Percentiles rank a stretch among this genome's conserved stretches.
These are phyloP conservation scores for Pseudocercospora pini-densiflorae DNA, from an alignment of 2,329 filamentous ascomycete species.

Conservation along the genomic window DNA sequence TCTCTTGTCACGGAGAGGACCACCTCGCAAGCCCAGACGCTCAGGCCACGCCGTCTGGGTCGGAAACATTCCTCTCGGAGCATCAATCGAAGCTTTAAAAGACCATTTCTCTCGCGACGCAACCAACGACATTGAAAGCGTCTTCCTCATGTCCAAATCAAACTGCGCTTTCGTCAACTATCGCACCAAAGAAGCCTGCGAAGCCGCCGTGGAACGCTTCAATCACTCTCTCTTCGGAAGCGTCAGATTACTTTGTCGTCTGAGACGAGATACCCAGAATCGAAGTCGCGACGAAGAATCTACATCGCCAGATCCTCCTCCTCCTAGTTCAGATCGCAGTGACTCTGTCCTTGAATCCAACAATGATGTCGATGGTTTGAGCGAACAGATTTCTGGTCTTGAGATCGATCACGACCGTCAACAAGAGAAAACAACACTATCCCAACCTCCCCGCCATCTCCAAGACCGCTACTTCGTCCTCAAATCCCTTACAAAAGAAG, in stretches of 20 bases:
- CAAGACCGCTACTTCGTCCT: conserved; percentile 81
- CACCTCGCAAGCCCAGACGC: conserved; percentile 67
- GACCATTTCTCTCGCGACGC: conserved; percentile 85
- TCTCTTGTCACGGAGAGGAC: conserved; percentile 53
- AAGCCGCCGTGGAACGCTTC: conserved; percentile 76
- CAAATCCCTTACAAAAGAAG: conserved; percentile 89
- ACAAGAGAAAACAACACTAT: neutral
- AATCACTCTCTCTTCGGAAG: conserved; percentile 89
- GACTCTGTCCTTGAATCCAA: neutral
- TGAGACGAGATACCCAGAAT: conserved; percentile 57
- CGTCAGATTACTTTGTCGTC: conserved; percentile 82
- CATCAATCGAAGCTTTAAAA: conserved; percentile 81
- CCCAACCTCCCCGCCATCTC: neutral
- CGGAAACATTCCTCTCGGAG: conserved; percentile 85
- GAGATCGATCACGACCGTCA: neutral
- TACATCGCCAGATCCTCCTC: neutral
- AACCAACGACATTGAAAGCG: conserved; percentile 74
- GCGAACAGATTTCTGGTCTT: conserved; percentile 1
- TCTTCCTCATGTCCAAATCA: conserved; percentile 94
- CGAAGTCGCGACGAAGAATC: neutral
- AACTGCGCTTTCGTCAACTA: conserved; percentile 98
- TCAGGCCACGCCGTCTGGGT: conserved; percentile 93
- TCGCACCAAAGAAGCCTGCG: conserved; percentile 75
- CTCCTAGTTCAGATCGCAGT: neutral
- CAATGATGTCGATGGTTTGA: neutral